Evolutionary conservation across 352 stramenopile species (phyloP), one percentile per base, ranked within the genome.

Genomic region (Phytophthora pluvialis): DNA sequence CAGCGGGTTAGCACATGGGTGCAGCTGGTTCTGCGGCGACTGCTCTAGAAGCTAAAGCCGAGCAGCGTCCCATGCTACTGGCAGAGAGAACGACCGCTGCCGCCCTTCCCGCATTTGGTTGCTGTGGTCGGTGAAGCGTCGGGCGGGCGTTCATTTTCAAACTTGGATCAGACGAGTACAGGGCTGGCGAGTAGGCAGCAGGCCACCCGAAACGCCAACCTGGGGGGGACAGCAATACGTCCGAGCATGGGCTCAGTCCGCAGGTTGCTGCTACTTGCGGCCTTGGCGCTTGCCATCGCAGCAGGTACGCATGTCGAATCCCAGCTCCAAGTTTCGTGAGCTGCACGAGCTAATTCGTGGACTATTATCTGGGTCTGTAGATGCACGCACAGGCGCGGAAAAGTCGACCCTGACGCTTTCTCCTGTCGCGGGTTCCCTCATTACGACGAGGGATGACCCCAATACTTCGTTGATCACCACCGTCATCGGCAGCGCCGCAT

Each of bases 121-220:
- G 54, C 43, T 58, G 7, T 38, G 21, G 42, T 42, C n/a, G 51
- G 50, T 6, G 40, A 67, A 58, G 56, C 48, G 64, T 38, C 52
- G 44, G 45, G 31, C 18, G 47, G 12, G 44, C 36, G 47, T 43
- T 72, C 64, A 70, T 36, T 70, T 67, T 67, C 53, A 32, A 66
- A 73, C 52, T 70, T 73, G 52, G 52, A 36, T 54, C 65, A 73
- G 65, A 57, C 64, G 52, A 70, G 60, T 73, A 66, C 60, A 62
- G 4, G 11, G 4, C 16, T 47, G 21, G 16, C 42, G 18, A 45
- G 42, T 16, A 21, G 56, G 5, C 7, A 60, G 21, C 29, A 35
- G 18, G n/a, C 36, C 2, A 46, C 12, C 52, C n/a, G 32, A 52
- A 61, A 53, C 47, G 38, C 39, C 38, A 53, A 50, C 29, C 44